Evolutionary conservation across 768 basidiomycete genomes (phyloP), one percentile per base, ranked within the genome.

Genomic region (Pulveroboletus frians): DNA sequence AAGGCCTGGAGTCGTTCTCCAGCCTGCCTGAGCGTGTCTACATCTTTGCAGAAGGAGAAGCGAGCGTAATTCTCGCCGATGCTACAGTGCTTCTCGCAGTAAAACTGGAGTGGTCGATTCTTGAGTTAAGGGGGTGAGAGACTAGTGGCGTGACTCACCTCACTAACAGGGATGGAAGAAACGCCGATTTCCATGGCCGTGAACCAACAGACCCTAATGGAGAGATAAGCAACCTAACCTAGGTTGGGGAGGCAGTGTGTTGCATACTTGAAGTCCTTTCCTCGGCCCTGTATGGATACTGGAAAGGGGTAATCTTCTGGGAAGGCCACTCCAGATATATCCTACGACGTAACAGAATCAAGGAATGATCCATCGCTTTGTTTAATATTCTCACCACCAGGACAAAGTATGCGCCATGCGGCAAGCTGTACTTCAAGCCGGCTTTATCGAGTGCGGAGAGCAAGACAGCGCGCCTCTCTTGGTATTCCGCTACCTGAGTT

Each of bases 31-130:
- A 99, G 76, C 0, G 92, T 95, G 36, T 89, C 90, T 17, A 83
- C 54, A 60, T 98, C 95, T 65, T 99, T 99, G 76, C 96, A 97
- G 75, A 96, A 93, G 1, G 93, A 86, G 65, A 98, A 97, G 48
- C 92, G 80, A 18, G 79, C 83, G 62, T 85, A 95, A 40, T 74
- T 83, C 67, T 95, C 93, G 23, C 94, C 94, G 47, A 96, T 90
- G 49, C 69, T 69, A 23, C 83, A 77, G 62, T 97, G 94, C 49
- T 91, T 88, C 56, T 83, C 77, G 62, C 91, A 92, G 70, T 95
- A 97, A 70, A 97, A 97, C 90, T 94, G 51, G 31, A 26, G 52
- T 35, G 47, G 43, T 49, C 39, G 55, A 36, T 62, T 52, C 14
- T 42, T 46, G 17, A 37, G 36, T 37, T 17, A 9, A 34, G 7